Percentiles rank a stretch among this genome's conserved stretches.
These are phyloP conservation scores for Heritiera littoralis DNA, from an alignment of 345 rosid species.

Conservation along the genomic window DNA sequence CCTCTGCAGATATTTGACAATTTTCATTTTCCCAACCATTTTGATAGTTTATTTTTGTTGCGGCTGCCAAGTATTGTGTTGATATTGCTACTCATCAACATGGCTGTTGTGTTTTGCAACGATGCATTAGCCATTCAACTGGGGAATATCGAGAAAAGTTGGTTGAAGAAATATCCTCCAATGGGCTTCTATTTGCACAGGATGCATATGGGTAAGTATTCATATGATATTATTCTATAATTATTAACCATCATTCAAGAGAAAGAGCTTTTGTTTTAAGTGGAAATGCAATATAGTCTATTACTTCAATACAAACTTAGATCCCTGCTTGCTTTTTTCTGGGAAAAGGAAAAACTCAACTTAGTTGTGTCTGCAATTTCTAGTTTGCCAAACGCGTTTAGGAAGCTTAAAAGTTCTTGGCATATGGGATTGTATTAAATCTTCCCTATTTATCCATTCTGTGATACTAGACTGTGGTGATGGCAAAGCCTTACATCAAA, in stretches of 20 bases:
- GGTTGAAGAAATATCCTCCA: constrained; percentile 37
- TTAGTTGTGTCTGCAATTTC: neutral
- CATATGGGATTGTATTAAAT: neutral
- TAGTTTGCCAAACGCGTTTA: neutral
- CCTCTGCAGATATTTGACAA: neutral
- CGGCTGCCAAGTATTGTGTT: constrained; percentile 41
- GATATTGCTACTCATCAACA: constrained; percentile 55
- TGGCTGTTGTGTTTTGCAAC: constrained; percentile 57
- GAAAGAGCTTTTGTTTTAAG: neutral
- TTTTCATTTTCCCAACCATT: neutral
- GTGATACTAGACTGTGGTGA: neutral
- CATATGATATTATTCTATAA: neutral
- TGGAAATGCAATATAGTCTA: neutral
- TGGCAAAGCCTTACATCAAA: neutral
- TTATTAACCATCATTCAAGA: neutral
- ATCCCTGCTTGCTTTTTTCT: neutral
- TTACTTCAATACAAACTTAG: neutral
- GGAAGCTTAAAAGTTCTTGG: neutral
- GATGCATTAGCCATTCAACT: constrained; percentile 45
- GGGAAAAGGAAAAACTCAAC: neutral
- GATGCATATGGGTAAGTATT: constrained; percentile 48
- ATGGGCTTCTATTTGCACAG: constrained; percentile 52
- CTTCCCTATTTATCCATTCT: neutral
- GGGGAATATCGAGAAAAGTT: constrained; percentile 39
- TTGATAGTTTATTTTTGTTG: constrained; percentile 48